phyloP scores from a whole-genome alignment of 176 grass and related monocot genomes.

The Aegilops bicornis region DNA sequence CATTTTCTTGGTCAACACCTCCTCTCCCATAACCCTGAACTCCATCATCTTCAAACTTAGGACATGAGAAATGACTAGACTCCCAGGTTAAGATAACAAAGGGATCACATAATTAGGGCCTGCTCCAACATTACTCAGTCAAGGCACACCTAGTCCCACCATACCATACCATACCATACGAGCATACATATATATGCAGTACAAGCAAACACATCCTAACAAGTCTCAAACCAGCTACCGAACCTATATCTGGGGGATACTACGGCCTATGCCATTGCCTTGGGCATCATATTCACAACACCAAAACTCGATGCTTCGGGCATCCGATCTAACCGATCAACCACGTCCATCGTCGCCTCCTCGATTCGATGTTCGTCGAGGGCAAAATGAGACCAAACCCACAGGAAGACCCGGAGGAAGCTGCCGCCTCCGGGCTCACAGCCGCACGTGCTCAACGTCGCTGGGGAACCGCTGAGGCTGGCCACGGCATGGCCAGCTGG shows the following conservation, averaged over 20 bases:
- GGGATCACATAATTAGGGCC: not conserved
- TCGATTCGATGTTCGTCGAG: not conserved
- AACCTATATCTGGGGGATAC: not conserved
- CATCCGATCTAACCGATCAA: not conserved
- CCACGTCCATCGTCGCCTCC: not conserved
- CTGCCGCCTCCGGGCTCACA: not conserved
- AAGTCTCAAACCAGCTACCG: not conserved
- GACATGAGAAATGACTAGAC: no score
- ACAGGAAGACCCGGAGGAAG: not conserved
- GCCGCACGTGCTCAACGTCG: not conserved
- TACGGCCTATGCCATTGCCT: not conserved
- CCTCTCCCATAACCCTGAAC: no score
- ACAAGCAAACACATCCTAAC: not conserved
- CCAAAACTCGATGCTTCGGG: constrained; percentile 19
- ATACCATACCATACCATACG: not conserved
- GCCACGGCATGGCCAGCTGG: not conserved
- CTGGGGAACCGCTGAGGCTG: not conserved
- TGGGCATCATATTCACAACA: constrained; percentile 15
- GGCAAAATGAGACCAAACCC: not conserved
- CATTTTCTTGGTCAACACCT: no score
- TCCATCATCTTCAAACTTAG: no score
- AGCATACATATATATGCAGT: not conserved
- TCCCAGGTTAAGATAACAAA: no score
- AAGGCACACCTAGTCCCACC: not conserved
- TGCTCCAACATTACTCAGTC: not conserved